Conservation (phyloP, 768 basidiomycete species). For the Neoboletus subvelutipes region DNA sequence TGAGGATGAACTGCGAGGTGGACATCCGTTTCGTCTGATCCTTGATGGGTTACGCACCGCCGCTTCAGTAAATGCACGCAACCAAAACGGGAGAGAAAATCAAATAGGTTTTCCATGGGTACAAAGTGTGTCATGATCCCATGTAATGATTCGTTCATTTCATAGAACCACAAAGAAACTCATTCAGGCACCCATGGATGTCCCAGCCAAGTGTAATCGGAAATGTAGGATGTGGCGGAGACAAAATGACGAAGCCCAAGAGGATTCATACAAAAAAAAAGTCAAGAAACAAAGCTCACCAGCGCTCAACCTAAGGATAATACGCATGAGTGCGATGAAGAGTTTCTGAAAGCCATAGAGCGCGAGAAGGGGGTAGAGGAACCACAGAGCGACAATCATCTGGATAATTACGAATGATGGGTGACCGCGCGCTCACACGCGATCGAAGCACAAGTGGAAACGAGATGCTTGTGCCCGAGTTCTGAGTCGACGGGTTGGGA, state of each 20-base stretch:
- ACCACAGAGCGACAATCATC: slow-evolving; percentile 27
- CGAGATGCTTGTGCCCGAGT: background rate
- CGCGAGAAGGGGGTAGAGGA: slow-evolving; percentile 21
- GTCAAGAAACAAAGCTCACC: slow-evolving; percentile 12
- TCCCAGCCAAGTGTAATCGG: background rate
- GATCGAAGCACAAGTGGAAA: background rate
- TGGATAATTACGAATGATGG: background rate
- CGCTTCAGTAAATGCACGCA: slow-evolving; percentile 10
- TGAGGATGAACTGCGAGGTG: slow-evolving; percentile 47
- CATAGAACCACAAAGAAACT: background rate
- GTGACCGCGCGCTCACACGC: background rate
- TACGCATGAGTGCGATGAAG: slow-evolving; percentile 3
- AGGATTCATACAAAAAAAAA: background rate
- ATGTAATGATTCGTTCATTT: background rate
- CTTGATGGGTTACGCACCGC: slow-evolving; percentile 9
- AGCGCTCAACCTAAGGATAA: background rate
- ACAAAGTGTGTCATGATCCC: too few species aligned
- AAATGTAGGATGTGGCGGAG: background rate
- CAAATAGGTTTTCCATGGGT: background rate
- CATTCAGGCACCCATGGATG: too few species aligned
- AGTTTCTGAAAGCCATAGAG: slow-evolving; percentile 20
- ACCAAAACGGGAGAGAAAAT: background rate
- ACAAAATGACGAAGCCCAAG: background rate
- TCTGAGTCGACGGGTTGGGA: background rate
- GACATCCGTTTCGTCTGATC: slow-evolving; percentile 19